Percentiles rank a stretch among this genome's conserved stretches.
phyloP scores from a whole-genome alignment of 148 eudicot genomes.

The Camellia sinensis region DNA sequence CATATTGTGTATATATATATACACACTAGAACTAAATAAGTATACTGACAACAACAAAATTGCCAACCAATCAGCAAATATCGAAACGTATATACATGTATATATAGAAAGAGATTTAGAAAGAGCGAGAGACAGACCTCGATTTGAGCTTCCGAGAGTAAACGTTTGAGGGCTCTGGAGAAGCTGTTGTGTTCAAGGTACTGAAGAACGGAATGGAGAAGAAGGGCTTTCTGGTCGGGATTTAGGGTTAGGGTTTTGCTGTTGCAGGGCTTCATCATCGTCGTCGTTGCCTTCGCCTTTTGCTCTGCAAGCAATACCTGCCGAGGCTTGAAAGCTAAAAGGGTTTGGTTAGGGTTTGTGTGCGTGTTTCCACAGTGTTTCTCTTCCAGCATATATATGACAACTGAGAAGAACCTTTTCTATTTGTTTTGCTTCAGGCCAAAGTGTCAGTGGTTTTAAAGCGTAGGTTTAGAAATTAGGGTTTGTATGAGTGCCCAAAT shows the following conservation, averaged over 20 bases:
- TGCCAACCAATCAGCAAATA: neutral
- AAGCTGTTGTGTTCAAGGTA: conserved; percentile 53
- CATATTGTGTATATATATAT: too few species aligned
- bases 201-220: conserved; percentile 45
- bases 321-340: conserved; percentile 50
- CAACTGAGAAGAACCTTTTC: neutral
- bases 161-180: conserved; percentile 56
- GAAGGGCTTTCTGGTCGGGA: conserved; percentile 36
- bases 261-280: conserved; percentile 11
- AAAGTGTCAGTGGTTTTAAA: neutral
- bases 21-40: too few species aligned
- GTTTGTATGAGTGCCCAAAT: too few species aligned
- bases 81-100: neutral
- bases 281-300: conserved; percentile 14
- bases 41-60: neutral
- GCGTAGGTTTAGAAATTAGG: too few species aligned
- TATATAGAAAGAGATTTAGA: neutral
- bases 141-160: conserved; percentile 54
- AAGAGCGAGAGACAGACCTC: conserved; percentile 38
- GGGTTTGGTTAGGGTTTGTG: conserved; percentile 27
- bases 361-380: neutral
- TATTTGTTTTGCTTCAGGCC: neutral
- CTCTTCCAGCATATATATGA: neutral
- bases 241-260: conserved; percentile 15
- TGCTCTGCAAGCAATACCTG: conserved; percentile 44